Conservation (phyloP, 2,329 filamentous ascomycete species). For the Clonostachys byssicola region DNA sequence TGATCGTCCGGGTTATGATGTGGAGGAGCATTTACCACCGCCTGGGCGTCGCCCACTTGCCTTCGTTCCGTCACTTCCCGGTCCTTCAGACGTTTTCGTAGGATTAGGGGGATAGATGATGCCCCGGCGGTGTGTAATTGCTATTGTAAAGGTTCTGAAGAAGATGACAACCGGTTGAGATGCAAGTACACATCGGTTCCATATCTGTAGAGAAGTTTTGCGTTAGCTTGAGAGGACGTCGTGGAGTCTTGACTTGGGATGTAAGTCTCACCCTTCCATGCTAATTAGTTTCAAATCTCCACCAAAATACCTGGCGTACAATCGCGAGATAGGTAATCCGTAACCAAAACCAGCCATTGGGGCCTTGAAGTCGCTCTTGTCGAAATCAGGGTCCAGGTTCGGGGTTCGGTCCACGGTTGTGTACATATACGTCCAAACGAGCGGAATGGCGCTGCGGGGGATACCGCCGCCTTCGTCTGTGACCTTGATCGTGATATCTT, state of each 20-base stretch:
- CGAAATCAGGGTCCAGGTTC: conserved; percentile 92
- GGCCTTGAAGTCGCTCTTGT: conserved; percentile 98
- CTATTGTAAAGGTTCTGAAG: conserved; percentile 95
- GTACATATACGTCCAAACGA: conserved; percentile 99
- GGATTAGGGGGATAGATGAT: conserved; percentile 23
- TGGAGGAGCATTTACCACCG: conserved; percentile 58
- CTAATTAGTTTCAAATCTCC: conserved; percentile 96
- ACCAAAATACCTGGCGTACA: conserved; percentile 96
- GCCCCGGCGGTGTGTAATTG: conserved; percentile 54
- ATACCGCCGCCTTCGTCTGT: conserved; percentile 96
- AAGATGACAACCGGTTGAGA: conserved; percentile 90
- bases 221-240: conserved; percentile 7
- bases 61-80: conserved; percentile 78
- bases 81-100: conserved; percentile 64
- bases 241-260: not conserved
- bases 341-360: conserved; percentile 99
- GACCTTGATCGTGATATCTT: conserved; percentile 99
- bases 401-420: conserved; percentile 96
- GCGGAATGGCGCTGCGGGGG: conserved; percentile 83
- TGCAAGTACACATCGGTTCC: conserved; percentile 98
- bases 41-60: conserved; percentile 86
- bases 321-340: conserved; percentile 84
- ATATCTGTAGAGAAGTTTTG: conserved; percentile 57
- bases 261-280: conserved; percentile 84
- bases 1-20: conserved; percentile 23